Evolutionary conservation across 2,329 filamentous ascomycete genomes (phyloP), one percentile per base, ranked within the genome.

Genomic region (Sphaerostilbella broomeana): DNA sequence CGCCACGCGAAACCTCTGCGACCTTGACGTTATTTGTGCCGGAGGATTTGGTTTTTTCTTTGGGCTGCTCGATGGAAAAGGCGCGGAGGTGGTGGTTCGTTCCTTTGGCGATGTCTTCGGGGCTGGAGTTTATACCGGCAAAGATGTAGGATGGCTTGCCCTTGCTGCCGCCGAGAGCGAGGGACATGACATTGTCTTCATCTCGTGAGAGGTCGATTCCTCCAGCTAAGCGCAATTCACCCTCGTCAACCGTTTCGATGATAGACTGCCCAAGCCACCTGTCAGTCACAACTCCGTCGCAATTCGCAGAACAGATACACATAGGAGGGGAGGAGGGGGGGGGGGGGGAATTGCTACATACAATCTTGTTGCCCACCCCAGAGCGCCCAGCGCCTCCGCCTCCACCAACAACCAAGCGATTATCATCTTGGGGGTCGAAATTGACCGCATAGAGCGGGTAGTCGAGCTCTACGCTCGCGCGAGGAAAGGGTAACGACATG

Each of bases 391-490:
- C 80, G 35, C 90, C 90, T 48, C 90, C 90, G 46, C 90, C 90
- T 37, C 90, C 90, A 44, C 83, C 87, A 25, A 95, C 85, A 7
- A 95, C 68, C 17, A 95, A 70, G 47, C 81, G 80, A 47, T 76
- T 76, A 44, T 81, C 74, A 65, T 94, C 80, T 54, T 82, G 75
- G 36, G 84, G 86, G 57, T 94, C 87, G 61, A 94, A 95, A 56
- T 88, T 88, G 59, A 87, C 84, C 40, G 84, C 79, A 61, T 88
- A 95, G 43, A 94, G 75, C 34, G 89, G 89, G 62, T 90, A 95
- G 42, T 79, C 77, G 48, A 94, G 75, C 40, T 78, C 77, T 51
- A 79, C 68, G 60, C 79, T 82, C 45, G 82, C 74, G 44, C 62
- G 62, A 39, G 64, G 62, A 46, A 77, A 61, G 16, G 57, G 54